phyloP scores from a whole-genome alignment of 2,329 filamentous ascomycete genomes.

The Colletotrichum sp. region DNA sequence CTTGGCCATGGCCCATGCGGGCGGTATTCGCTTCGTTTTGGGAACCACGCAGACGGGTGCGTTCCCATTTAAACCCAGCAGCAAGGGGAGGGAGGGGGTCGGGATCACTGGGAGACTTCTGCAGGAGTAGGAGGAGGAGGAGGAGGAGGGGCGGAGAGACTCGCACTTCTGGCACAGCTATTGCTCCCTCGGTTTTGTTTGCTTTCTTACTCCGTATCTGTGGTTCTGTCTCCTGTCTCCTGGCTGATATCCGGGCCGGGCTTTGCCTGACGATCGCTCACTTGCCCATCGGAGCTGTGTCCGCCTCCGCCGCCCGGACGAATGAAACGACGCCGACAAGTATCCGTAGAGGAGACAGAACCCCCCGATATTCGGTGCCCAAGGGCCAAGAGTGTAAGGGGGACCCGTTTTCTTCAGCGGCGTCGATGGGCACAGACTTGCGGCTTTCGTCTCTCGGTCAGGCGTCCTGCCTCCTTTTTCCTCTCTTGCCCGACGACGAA shows the following conservation, averaged over 20 bases:
- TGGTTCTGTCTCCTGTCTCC: not conserved
- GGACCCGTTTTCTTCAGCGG: not conserved
- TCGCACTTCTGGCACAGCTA: not conserved
- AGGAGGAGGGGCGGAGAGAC: not conserved
- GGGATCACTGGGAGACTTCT: not conserved
- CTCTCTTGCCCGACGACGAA: not conserved
- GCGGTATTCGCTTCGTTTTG: not conserved
- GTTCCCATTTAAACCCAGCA: not conserved
- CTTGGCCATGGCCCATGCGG: not conserved
- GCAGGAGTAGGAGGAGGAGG: too few relatives aligned
- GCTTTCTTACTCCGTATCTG: not conserved
- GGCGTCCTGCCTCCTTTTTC: not conserved
- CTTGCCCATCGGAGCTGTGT: not conserved
- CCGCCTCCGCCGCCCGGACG: not conserved
- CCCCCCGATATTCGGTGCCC: not conserved
- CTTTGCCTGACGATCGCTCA: not conserved
- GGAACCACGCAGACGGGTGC: not conserved
- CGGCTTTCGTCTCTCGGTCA: not conserved
- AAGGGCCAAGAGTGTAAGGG: not conserved
- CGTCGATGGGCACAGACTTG: not conserved
- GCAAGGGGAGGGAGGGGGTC: not conserved
- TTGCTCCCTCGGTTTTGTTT: not conserved
- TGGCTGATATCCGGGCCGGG: not conserved
- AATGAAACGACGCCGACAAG: not conserved
- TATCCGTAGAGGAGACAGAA: not conserved